These are phyloP conservation scores for Zygotorulaspora sp. DNA, from an alignment of 805 yeast species.

Conservation along the genomic window DNA sequence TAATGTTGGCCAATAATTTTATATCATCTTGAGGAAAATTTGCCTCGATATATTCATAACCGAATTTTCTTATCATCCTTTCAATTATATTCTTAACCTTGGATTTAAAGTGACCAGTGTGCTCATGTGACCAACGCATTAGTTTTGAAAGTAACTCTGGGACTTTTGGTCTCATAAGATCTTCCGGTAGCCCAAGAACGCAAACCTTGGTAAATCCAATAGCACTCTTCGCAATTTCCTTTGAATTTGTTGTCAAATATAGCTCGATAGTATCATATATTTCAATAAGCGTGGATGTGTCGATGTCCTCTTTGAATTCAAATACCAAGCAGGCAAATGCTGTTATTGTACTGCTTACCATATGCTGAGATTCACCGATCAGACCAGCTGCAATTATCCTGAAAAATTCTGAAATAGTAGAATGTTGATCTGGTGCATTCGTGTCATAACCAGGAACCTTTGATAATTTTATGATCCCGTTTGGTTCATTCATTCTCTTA, in stretches of 20 bases:
- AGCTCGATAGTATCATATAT: conserved; percentile 81
- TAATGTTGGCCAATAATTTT: conserved; percentile 78
- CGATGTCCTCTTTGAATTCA: conserved; percentile 71
- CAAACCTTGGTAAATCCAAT: conserved; percentile 93
- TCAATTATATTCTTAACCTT: conserved; percentile 92
- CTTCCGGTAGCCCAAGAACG: conserved; percentile 75
- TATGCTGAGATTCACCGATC: conserved; percentile 89
- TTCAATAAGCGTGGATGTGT: conserved; percentile 59
- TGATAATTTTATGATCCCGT: conserved; percentile 62
- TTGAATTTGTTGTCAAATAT: conserved; percentile 81
- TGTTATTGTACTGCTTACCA: conserved; percentile 94
- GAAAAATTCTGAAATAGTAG: conserved; percentile 75
- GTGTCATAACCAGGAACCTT: conserved; percentile 63
- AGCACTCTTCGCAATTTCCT: conserved; percentile 92
- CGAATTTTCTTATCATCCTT: conserved; percentile 83
- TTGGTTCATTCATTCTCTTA: conserved; percentile 59
- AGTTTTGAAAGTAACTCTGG: conserved; percentile 63
- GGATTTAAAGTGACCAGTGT: conserved; percentile 88
- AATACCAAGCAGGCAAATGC: conserved; percentile 82
- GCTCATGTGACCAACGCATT: conserved; percentile 92
- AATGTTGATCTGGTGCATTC: conserved; percentile 55
- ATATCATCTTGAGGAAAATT: conserved; percentile 88
- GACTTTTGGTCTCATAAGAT: conserved; percentile 62
- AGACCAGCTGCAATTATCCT: conserved; percentile 95
- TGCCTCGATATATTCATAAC: conserved; percentile 75